Evolutionary conservation across 116 monocot genomes (phyloP).

Genomic region (Iris pallida): DNA sequence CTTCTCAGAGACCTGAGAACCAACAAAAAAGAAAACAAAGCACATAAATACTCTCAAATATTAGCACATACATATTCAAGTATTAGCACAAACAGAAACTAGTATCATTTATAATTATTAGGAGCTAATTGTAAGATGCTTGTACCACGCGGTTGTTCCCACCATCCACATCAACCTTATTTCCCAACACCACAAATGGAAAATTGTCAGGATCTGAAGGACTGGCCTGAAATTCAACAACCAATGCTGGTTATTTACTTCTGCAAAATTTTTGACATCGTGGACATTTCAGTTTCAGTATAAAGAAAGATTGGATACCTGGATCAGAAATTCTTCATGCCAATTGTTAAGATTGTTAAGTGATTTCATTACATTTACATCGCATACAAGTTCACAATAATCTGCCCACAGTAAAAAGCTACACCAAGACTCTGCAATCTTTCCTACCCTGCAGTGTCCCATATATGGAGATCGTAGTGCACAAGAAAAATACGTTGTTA

Average conservation of each 20-base stretch:
- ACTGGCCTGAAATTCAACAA: constrained; percentile 42
- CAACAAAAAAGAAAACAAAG: background rate
- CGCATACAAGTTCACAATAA: constrained; percentile 83
- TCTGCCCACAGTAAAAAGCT: constrained; percentile 86
- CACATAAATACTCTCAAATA: background rate
- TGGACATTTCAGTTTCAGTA: no score
- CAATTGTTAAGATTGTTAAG: constrained; percentile 87
- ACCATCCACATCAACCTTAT: constrained; percentile 83
- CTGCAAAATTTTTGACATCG: background rate
- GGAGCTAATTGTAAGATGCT: background rate
- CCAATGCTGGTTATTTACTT: background rate
- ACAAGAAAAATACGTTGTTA: background rate
- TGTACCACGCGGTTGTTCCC: constrained; percentile 80
- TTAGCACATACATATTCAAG: no score
- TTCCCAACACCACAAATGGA: constrained; percentile 83
- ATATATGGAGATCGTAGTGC: constrained; percentile 38
- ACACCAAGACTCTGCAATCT: constrained; percentile 93
- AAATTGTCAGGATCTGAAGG: constrained; percentile 88
- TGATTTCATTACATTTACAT: constrained; percentile 82
- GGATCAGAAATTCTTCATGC: constrained; percentile 87
- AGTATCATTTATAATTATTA: background rate
- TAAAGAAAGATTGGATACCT: constrained; percentile 27
- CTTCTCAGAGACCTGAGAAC: constrained; percentile 53
- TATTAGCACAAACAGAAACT: background rate
- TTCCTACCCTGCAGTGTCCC: constrained; percentile 95